Evolutionary conservation across 805 yeast genomes (phyloP).

Genomic region (Kockiozyma suomiensis): DNA sequence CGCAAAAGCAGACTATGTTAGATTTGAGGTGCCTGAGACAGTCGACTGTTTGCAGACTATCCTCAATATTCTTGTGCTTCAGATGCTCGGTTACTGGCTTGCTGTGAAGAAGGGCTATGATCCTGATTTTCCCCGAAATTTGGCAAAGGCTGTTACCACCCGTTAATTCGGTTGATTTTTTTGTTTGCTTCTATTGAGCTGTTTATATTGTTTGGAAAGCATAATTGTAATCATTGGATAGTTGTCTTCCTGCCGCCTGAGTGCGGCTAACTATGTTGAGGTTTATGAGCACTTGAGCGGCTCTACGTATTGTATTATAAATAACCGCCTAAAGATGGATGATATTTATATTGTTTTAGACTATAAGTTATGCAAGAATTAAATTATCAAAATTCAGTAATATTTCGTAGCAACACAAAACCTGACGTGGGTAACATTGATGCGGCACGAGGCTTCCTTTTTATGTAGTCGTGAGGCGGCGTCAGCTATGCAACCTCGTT

Average conservation of each 20-base stretch:
- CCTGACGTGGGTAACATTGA: too few relatives aligned
- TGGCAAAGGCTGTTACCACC: constrained; percentile 97
- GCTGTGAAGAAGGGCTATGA: constrained; percentile 94
- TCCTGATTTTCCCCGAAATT: constrained; percentile 97
- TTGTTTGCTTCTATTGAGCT: neutral
- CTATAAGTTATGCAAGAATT: too few relatives aligned
- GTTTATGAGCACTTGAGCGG: too few relatives aligned
- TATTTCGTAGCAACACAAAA: too few relatives aligned
- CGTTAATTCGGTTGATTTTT: constrained; percentile 52
- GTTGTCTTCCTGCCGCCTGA: neutral
- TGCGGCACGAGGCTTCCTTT: too few relatives aligned
- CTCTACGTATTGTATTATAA: too few relatives aligned
- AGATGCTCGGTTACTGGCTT: constrained; percentile 94
- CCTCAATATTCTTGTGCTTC: constrained; percentile 90
- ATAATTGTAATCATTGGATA: neutral
- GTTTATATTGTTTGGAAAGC: neutral
- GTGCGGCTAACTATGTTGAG: too few relatives aligned
- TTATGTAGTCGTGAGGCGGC: too few relatives aligned
- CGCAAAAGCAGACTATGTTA: constrained; percentile 35
- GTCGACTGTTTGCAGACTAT: constrained; percentile 98
- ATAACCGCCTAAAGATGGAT: too few relatives aligned
- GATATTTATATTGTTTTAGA: too few relatives aligned
- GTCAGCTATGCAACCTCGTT: too few relatives aligned
- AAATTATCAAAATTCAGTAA: too few relatives aligned
- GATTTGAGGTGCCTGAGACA: constrained; percentile 88